Evolutionary conservation across 805 yeast species (phyloP).

Genomic region (Hanseniaspora nectarophila): DNA sequence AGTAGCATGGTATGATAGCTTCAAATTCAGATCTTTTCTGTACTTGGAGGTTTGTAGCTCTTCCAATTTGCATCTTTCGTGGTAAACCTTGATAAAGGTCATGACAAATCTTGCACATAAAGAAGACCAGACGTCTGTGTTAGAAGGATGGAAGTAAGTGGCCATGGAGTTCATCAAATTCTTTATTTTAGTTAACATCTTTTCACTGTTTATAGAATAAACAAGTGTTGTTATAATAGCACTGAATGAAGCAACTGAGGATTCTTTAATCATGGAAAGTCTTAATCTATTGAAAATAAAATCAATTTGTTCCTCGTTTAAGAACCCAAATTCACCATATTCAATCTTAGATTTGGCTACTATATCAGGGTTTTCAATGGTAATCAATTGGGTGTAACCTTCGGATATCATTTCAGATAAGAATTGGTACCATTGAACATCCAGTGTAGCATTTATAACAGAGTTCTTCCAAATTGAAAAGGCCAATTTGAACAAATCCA

Average conservation of each 20-base stretch:
- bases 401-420: constrained; percentile 49
- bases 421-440: constrained; percentile 52
- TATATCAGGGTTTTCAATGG: constrained; percentile 24
- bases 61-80: constrained; percentile 45
- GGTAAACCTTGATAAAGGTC: constrained; percentile 47
- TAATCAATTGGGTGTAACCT: constrained; percentile 27
- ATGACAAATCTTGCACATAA: constrained; percentile 55
- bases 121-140: constrained; percentile 77
- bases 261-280: constrained; percentile 30
- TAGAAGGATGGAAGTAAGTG: constrained; percentile 86
- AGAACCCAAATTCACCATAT: constrained; percentile 49
- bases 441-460: constrained; percentile 39
- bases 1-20: constrained; percentile 26
- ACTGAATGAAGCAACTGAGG: constrained; percentile 33
- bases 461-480: constrained; percentile 63
- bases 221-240: constrained; percentile 39
- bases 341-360: constrained; percentile 23
- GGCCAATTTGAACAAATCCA: constrained; percentile 51
- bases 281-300: constrained; percentile 46
- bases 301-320: constrained; percentile 49
- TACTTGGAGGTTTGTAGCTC: constrained; percentile 26
- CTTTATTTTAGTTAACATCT: constrained; percentile 39
- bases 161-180: constrained; percentile 56
- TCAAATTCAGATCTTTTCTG: constrained; percentile 23
- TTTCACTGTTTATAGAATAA: constrained; percentile 47